Percentiles rank a stretch among this genome's conserved stretches.
phyloP scores from a whole-genome alignment of 2,329 filamentous ascomycete genomes.

The Cytospora piceae region DNA sequence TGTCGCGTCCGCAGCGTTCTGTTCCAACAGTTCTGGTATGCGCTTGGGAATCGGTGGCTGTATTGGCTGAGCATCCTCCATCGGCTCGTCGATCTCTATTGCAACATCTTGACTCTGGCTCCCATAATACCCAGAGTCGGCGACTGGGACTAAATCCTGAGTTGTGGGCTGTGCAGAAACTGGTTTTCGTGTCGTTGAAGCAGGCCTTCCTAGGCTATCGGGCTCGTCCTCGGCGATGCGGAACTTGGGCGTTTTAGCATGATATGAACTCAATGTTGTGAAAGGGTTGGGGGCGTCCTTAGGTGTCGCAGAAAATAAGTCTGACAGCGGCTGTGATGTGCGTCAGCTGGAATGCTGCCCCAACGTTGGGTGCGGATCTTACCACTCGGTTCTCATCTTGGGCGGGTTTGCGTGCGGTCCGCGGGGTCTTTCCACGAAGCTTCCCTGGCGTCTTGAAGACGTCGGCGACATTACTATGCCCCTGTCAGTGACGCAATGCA shows the following conservation, averaged over 20 bases:
- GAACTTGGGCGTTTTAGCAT: constrained; percentile 60
- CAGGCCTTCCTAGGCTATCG: constrained; percentile 41
- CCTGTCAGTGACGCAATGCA: constrained; percentile 9
- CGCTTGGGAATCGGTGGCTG: not conserved
- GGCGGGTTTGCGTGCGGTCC: constrained; percentile 67
- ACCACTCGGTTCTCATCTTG: constrained; percentile 65
- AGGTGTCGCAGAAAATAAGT: constrained; percentile 60
- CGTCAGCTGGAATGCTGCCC: constrained; percentile 35
- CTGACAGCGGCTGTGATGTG: constrained; percentile 58
- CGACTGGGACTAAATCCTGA: constrained; percentile 41
- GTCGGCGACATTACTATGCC: constrained; percentile 79
- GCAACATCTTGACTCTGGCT: constrained; percentile 60
- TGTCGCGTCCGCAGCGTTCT: constrained; percentile 21
- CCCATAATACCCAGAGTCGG: constrained; percentile 74
- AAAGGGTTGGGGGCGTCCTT: constrained; percentile 60
- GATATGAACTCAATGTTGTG: constrained; percentile 50
- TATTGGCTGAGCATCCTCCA: constrained; percentile 32
- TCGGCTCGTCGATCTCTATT: constrained; percentile 43
- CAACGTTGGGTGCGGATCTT: constrained; percentile 39
- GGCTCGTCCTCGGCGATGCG: constrained; percentile 60
- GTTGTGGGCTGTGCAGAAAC: constrained; percentile 41
- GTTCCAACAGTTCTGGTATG: not conserved
- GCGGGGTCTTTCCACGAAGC: constrained; percentile 78
- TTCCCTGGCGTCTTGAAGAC: constrained; percentile 95
- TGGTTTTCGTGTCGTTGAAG: constrained; percentile 35